Evolutionary conservation across 140 eudicot species (phyloP), one percentile per base, ranked within the genome.

Genomic region (Flaveria floridana): DNA sequence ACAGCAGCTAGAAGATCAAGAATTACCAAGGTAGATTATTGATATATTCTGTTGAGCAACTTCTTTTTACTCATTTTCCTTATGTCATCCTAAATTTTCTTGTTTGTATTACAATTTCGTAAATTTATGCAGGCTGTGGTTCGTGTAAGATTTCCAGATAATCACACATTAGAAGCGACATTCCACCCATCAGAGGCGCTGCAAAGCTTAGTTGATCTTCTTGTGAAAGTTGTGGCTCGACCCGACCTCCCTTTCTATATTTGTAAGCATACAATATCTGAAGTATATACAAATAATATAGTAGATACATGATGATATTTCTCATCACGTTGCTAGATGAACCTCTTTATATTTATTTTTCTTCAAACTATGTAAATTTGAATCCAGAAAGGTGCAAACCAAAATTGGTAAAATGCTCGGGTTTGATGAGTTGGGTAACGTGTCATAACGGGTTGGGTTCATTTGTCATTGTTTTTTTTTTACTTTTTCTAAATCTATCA

Each of bases 81-180:
- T 44, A 1, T 8, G 0, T 44, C 50, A 44, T 28, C 34, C 7
- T 19, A 80, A 30, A 42, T 14, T 57, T 69, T n/a, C 26, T 1
- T 55, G 44, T 51, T 71, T 71, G 7, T 70, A 6, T 71, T 15
- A 19, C 73, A 12, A 20, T 7, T 68, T 13, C 0, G 15, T 75
- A 20, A 71, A 11, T 13, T 75, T 64, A 10, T 85, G 55, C 87
- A 91, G 89, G 96, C 96, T 26, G 85, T 83, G 51, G 72, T 92
- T 64, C 84, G 98, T 81, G 84, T 92, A 21, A 87, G 96, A 12
- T 92, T 92, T 66, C 98, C 96, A n/a, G 96, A 92, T 77, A 91
- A 91, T 74, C 72, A 76, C 74, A 91, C 96, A 28, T 69, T 89
- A 28, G 91, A 91, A 74, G 97, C 78, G 61, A 72, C 81, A 68